Conservation (phyloP, 2,329 filamentous ascomycete species). For the Amylocarpus encephaloides region DNA sequence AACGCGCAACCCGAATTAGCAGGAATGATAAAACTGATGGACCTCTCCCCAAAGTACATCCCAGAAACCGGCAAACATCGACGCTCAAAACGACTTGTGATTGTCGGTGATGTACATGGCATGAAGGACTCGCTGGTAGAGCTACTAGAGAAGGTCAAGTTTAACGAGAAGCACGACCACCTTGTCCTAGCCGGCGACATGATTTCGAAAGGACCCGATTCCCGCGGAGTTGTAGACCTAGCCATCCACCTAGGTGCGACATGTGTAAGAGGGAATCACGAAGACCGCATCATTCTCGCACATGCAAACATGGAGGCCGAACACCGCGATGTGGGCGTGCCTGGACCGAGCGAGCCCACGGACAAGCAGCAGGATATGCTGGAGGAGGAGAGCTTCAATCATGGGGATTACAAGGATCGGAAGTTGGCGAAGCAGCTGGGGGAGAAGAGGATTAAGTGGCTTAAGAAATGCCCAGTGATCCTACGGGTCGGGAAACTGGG, state of each 20-base stretch:
- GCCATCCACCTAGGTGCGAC: constrained; percentile 69
- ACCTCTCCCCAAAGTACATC: constrained; percentile 25
- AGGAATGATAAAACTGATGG: constrained; percentile 26
- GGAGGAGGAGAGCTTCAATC: constrained; percentile 24
- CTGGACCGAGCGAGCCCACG: constrained; percentile 26
- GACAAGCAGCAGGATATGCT: constrained; percentile 21
- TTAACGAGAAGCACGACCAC: constrained; percentile 60
- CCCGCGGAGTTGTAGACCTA: constrained; percentile 61
- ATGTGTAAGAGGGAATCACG: constrained; percentile 86
- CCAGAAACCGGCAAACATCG: constrained; percentile 30
- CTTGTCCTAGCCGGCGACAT: constrained; percentile 73
- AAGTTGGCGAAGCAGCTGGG: constrained; percentile 24
- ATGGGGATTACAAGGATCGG: constrained; percentile 28
- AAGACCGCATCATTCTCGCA: constrained; percentile 74
- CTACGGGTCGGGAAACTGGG: constrained; percentile 61
- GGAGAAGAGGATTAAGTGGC: constrained; percentile 58
- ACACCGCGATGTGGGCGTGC: constrained; percentile 27
- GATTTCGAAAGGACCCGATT: constrained; percentile 83
- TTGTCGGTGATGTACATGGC: constrained; percentile 91
- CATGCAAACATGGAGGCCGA: constrained; percentile 37
- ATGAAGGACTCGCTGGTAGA: constrained; percentile 61
- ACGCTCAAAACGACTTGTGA: constrained; percentile 57
- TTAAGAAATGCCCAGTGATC: constrained; percentile 70
- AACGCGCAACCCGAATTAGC: constrained; percentile 20
- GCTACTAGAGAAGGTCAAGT: constrained; percentile 62